Evolutionary conservation across 306 rosid species (phyloP).

Genomic region (Albizia julibrissin): DNA sequence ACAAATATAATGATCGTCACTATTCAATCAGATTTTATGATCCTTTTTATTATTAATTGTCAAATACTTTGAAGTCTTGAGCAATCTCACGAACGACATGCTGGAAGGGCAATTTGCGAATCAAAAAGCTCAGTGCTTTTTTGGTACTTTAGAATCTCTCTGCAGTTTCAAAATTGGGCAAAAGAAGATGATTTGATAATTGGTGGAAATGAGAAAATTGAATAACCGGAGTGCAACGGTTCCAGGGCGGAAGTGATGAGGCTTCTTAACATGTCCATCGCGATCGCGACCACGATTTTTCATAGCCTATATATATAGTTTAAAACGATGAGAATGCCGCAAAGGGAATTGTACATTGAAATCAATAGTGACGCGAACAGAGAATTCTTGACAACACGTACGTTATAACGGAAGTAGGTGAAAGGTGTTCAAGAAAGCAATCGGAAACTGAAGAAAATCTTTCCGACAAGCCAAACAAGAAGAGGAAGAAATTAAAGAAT

Average conservation of each 20-base stretch:
- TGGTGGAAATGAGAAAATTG: background rate
- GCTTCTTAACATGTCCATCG: background rate
- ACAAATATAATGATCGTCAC: background rate
- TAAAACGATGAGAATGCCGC: background rate
- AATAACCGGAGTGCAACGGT: background rate
- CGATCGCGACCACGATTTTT: background rate
- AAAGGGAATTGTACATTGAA: background rate
- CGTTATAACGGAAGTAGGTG: background rate
- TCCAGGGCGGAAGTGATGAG: background rate
- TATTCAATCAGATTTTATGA: background rate
- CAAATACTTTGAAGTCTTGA: background rate
- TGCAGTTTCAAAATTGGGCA: background rate
- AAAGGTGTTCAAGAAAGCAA: background rate
- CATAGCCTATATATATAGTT: background rate
- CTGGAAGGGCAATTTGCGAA: background rate
- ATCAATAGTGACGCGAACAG: background rate
- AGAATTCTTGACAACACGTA: background rate
- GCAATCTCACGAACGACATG: background rate
- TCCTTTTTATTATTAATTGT: background rate
- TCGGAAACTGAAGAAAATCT: background rate
- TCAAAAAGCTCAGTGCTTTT: background rate
- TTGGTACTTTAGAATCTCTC: background rate
- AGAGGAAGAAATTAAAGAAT: background rate
- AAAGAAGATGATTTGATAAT: background rate
- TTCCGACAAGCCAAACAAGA: background rate